Evolutionary conservation across 306 rosid genomes (phyloP), one percentile per base, ranked within the genome.

Genomic region (Fragaria ananassa): DNA sequence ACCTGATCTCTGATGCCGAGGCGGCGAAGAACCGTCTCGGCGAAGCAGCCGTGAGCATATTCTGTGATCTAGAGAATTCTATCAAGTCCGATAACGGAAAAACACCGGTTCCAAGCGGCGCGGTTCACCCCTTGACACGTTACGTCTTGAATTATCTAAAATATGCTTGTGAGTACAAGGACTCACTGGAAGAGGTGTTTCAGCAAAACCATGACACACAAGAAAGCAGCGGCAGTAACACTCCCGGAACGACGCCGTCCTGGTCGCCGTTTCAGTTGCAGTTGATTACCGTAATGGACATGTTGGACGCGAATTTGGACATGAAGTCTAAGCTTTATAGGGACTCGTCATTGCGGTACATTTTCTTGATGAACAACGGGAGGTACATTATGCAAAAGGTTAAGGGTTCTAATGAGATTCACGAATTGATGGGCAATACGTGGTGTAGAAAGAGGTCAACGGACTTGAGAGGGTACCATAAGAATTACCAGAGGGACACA

Each of bases 311-410:
- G 18, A 91, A 91, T 69, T 76, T 90, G 1, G 88, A 88, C 8
- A 80, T 69, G 81, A 88, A 87, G 74, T 91, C 98, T n/a, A 85
- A 41, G 69, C 70, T 91, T 74, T 93, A 93, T 56, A 76, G 69
- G 35, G 90, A 89, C 53, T 53, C 63, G 0, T 74, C 96, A 13
- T 79, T 93, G 21, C 77, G 92, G 0, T 80, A 64, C 83, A 54
- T 93, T 3, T 93, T 93, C 78, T 53, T 93, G 80, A 93, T 93
- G 98, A 93, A 93, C 82, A 93, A 91, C 68, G 92, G 96, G 42
- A 85, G 98, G 35, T 93, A 93, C 80, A 84, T 89, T n/a, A 82
- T 80, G 19, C 97, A 93, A 73, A 93, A 91, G 82, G 80, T 89
- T 4, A 93, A 91, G 80, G 96, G 91, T 35, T 89, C 93, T 0